These are phyloP conservation scores for Talaromyces adpressus DNA, from an alignment of 495 filamentous ascomycete genomes.

Conservation along the genomic window DNA sequence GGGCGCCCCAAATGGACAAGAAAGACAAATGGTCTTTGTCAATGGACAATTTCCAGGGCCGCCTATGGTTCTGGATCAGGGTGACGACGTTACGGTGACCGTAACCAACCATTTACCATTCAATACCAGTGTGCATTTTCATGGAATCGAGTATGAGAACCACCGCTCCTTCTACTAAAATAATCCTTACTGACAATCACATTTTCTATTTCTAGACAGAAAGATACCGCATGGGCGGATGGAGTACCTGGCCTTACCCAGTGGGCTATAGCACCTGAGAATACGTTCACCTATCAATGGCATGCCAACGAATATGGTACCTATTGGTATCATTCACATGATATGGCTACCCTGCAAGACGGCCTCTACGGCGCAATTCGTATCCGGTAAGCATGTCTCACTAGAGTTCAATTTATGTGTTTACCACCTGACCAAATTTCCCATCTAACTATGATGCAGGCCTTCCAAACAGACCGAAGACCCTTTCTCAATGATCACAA, in stretches of 20 bases:
- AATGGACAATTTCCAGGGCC: conserved; percentile 52
- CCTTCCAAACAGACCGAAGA: conserved; percentile 12
- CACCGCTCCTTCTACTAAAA: neutral
- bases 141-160: conserved; percentile 16
- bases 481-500: conserved; percentile 42
- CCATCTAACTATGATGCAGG: neutral
- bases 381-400: conserved; percentile 15
- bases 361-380: conserved; percentile 45
- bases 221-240: conserved; percentile 37
- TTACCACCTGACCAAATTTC: neutral
- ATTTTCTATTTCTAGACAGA: conserved; percentile 17
- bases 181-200: neutral
- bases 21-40: conserved; percentile 41
- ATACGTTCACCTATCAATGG: conserved; percentile 38
- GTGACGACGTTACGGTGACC: conserved; percentile 44
- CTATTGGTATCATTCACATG: conserved; percentile 46
- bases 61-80: conserved; percentile 46
- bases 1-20: conserved; percentile 29
- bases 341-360: conserved; percentile 38
- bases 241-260: conserved; percentile 45
- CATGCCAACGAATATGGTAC: conserved; percentile 7
- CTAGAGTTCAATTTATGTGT: neutral
- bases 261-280: conserved; percentile 35
- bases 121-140: conserved; percentile 41
- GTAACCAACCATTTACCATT: conserved; percentile 17